These are phyloP conservation scores for Phlyctochytrium arcticum DNA, from an alignment of 192 early-diverging fungal species.

Conservation along the genomic window DNA sequence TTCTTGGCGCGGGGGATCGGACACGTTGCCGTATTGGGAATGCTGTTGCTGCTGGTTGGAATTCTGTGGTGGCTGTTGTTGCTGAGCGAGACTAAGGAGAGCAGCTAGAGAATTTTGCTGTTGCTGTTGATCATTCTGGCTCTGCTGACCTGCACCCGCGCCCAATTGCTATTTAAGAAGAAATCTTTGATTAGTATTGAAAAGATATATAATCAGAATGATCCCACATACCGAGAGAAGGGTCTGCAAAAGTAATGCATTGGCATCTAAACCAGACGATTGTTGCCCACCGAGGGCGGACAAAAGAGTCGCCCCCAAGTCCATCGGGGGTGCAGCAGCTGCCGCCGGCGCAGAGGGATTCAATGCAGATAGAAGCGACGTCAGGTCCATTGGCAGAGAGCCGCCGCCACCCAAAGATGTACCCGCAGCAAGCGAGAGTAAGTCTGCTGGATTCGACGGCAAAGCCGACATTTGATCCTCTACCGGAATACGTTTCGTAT, in stretches of 20 bases:
- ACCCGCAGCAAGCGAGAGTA: neutral
- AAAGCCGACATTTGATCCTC: neutral
- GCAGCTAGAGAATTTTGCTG: neutral
- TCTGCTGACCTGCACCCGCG: neutral
- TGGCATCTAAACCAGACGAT: neutral
- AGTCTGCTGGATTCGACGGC: neutral
- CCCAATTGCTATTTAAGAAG: neutral
- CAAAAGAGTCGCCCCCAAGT: neutral
- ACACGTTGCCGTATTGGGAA: neutral
- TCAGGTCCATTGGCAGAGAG: neutral
- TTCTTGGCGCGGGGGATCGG: too few relatives aligned
- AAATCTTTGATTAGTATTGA: neutral
- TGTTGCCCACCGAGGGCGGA: neutral
- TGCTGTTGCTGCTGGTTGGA: neutral
- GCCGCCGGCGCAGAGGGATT: neutral
- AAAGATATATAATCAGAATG: neutral
- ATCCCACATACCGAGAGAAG: neutral
- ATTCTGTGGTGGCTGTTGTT: neutral
- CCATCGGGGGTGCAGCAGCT: neutral
- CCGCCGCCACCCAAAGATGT: neutral
- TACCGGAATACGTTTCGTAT: slow-evolving; percentile 2
- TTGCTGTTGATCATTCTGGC: neutral
- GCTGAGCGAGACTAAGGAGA: neutral
- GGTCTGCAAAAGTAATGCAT: neutral
- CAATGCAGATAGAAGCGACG: neutral